Conservation (phyloP, 2,329 filamentous ascomycete genomes). For the Phaeosphaeriaceae sp. region DNA sequence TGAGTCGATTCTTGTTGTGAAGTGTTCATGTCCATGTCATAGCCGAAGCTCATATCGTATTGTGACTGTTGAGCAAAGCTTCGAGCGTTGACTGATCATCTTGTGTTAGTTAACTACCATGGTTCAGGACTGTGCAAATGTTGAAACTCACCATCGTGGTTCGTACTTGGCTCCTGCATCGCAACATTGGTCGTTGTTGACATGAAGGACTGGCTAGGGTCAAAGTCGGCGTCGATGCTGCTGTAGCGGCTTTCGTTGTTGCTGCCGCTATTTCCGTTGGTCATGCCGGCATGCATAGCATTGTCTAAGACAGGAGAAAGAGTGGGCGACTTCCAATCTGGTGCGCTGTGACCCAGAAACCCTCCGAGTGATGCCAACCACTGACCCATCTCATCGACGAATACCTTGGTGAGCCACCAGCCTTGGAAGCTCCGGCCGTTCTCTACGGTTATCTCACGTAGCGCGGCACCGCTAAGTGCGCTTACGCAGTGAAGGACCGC, state of each 20-base stretch:
- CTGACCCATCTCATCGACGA: constrained; percentile 91
- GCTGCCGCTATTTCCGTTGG: constrained; percentile 45
- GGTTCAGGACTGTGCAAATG: constrained; percentile 7
- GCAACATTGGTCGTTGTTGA: constrained; percentile 30
- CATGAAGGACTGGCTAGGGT: constrained; percentile 43
- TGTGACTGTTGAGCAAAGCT: constrained; percentile 40
- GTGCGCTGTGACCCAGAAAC: constrained; percentile 70
- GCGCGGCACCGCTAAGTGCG: constrained; percentile 75
- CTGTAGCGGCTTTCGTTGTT: constrained; percentile 49
- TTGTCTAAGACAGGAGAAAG: constrained; percentile 41
- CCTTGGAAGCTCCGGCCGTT: constrained; percentile 84
- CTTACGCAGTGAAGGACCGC: constrained; percentile 81
- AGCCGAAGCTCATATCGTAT: constrained; percentile 44
- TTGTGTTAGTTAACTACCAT: constrained; percentile 45
- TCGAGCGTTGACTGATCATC: constrained; percentile 43
- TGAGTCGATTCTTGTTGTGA: constrained; percentile 41
- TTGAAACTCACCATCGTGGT: constrained; percentile 41
- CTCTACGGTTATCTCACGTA: constrained; percentile 81
- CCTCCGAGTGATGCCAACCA: constrained; percentile 91
- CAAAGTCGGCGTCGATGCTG: constrained; percentile 48
- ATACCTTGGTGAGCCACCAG: constrained; percentile 96
- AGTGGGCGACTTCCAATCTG: constrained; percentile 30
- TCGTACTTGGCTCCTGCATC: constrained; percentile 30
- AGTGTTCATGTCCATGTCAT: constrained; percentile 39
- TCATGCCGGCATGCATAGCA: constrained; percentile 36